A percentile compares a stretch with the other conserved stretches of the same genome.
phyloP scores from a whole-genome alignment of 345 rosid species.

The Camelina sativa region DNA sequence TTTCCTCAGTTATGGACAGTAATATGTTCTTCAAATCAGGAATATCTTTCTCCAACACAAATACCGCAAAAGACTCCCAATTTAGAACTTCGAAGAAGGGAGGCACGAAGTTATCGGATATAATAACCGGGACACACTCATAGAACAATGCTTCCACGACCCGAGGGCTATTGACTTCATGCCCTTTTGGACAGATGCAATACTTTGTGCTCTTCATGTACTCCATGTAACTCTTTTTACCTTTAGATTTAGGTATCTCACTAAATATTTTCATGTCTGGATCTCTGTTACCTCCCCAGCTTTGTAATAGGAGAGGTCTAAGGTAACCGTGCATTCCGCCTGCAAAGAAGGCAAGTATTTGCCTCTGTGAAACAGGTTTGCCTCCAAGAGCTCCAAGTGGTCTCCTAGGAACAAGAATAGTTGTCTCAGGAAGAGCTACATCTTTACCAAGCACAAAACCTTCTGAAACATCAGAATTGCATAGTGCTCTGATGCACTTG shows the following conservation, averaged over 20 bases:
- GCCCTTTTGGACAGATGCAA: conserved; percentile 93
- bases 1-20: conserved; percentile 59
- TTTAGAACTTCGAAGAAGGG: conserved; percentile 80
- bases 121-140: conserved; percentile 91
- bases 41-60: conserved; percentile 83
- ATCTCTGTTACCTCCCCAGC: conserved; percentile 78
- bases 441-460: conserved; percentile 92
- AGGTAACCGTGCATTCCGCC: conserved; percentile 92
- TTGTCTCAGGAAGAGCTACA: conserved; percentile 85
- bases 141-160: conserved; percentile 89
- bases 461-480: conserved; percentile 84
- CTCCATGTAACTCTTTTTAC: conserved; percentile 65
- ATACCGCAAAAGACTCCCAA: conserved; percentile 93
- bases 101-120: conserved; percentile 91
- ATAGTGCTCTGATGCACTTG: conserved; percentile 88
- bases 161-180: conserved; percentile 92
- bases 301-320: conserved; percentile 72
- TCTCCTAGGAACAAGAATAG: conserved; percentile 57
- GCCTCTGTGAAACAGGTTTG: conserved; percentile 65
- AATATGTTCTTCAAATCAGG: conserved; percentile 81
- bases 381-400: conserved; percentile 78
- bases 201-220: conserved; percentile 95
- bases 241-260: conserved; percentile 59
- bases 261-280: conserved; percentile 87
- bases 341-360: conserved; percentile 86